Conservation (phyloP, 164 flowering plant species). For the Akebia trifoliata region DNA sequence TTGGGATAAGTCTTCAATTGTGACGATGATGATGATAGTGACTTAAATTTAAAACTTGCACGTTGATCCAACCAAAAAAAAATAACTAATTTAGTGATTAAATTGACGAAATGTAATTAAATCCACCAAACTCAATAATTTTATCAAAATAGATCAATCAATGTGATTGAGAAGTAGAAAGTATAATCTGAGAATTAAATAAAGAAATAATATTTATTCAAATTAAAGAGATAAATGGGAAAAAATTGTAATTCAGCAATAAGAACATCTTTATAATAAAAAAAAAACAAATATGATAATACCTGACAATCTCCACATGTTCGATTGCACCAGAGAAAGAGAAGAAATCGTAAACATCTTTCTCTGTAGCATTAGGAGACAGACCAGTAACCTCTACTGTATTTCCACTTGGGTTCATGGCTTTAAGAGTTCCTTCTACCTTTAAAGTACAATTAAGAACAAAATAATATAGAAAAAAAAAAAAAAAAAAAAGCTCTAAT, state of each 20-base stretch:
- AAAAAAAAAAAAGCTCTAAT: not conserved
- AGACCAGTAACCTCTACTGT: conserved; percentile 63
- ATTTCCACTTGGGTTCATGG: conserved; percentile 50
- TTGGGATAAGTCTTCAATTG: too few relatives aligned
- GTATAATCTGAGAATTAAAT: not conserved
- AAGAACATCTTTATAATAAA: too few relatives aligned
- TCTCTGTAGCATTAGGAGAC: conserved; percentile 72
- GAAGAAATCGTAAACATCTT: conserved; percentile 70
- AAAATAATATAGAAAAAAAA: not conserved
- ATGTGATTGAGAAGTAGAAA: not conserved
- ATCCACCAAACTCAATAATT: too few relatives aligned
- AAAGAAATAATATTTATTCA: too few relatives aligned
- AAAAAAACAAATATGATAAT: not conserved
- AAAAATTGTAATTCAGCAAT: not conserved
- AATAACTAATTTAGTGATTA: too few relatives aligned
- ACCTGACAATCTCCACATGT: conserved; percentile 73
- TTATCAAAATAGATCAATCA: too few relatives aligned
- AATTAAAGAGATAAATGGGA: not conserved
- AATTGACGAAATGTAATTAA: too few relatives aligned
- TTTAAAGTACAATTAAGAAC: conserved; percentile 1
- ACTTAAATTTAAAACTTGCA: too few relatives aligned
- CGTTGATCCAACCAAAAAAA: too few relatives aligned
- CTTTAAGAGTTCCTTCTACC: too few relatives aligned
- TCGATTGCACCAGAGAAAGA: conserved; percentile 62
- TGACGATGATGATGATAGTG: too few relatives aligned